Base-by-base conservation (phyloP, 2,329 filamentous ascomycete species). In the Cladosporium sp. region DNA sequence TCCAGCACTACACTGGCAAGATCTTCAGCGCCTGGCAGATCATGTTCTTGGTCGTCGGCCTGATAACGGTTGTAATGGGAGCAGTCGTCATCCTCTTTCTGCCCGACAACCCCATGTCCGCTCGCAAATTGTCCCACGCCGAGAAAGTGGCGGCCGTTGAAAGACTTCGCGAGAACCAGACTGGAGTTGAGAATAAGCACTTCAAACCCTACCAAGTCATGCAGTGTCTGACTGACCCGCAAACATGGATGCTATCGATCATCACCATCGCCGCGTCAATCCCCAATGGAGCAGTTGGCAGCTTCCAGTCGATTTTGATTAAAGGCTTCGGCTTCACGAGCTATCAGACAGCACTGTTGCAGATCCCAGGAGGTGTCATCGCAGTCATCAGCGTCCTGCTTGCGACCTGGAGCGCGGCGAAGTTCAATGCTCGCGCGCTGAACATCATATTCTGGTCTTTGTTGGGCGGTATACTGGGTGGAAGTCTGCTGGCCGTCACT, bases 61-160 rank as follows among this genome's bases (percentile, higher is more conserved):
- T 55, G 10, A 13, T 83, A 48, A 83, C 80, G 0, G 75, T 83
- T 5, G 69, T 75, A 1, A 81, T 80, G 58, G 76, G 80, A 1
- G 63, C 75, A 0, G 65, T 80, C 10, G 78, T 87, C 7, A 75
- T 83, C 66, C 69, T 79, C 19, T 79, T 81, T 53, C 83, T 88
- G 77, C 86, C 86, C 0, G 85, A 88, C 62, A 85, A 83, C 0
- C 85, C 85, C 0, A 79, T 85, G 65, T 77, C 81, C 22, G 78
- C 83, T 1, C 81, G 78, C 22, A 86, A 84, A 47, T 74, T 87
- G 2, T 75, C 72, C 0, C 76, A 80, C 4, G 73, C 80, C 12
- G 83, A 87, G 47, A 84, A 81, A 57, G 64, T 83, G 0, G 70
- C 85, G 6, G 82, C 83, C 0, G 77, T 86, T 9, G 83, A 86